phyloP scores from a whole-genome alignment of 208 protist genomes.

The Leptomonas seymouri region DNA sequence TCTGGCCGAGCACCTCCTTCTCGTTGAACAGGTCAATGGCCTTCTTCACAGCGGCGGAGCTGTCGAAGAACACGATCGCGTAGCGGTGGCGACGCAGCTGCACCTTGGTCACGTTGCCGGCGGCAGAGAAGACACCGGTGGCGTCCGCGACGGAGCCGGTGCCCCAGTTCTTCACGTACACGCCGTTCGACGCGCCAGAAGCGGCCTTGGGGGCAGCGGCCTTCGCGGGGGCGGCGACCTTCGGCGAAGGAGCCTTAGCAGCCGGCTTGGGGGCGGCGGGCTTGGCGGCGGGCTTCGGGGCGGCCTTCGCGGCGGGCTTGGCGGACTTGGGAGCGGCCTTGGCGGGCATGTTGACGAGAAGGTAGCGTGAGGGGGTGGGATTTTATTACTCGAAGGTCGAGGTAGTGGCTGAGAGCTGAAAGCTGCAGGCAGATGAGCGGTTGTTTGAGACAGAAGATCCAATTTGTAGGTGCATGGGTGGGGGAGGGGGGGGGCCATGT shows the following conservation, averaged over 20 bases:
- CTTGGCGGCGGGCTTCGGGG: slow-evolving; percentile 49
- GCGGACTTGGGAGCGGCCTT: slow-evolving; percentile 54
- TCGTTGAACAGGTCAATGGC: slow-evolving; percentile 88
- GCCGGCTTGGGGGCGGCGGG: slow-evolving; percentile 47
- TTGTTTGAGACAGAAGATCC: slow-evolving; percentile 3
- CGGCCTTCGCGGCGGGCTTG: slow-evolving; percentile 44
- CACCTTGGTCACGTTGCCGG: slow-evolving; percentile 61
- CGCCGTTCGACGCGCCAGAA: slow-evolving; percentile 59
- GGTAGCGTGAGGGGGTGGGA: slow-evolving; percentile 19
- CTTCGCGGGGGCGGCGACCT: slow-evolving; percentile 51
- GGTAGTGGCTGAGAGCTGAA: slow-evolving; percentile 52
- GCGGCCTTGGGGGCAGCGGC: slow-evolving; percentile 40
- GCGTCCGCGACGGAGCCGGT: slow-evolving; percentile 71
- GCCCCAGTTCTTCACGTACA: slow-evolving; percentile 91
- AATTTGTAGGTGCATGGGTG: neutral
- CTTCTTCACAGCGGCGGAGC: slow-evolving; percentile 82
- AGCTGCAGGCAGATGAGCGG: neutral
- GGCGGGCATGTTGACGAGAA: slow-evolving; percentile 49
- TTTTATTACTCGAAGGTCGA: slow-evolving; percentile 91
- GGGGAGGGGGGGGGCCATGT: too few species aligned
- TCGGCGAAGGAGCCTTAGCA: slow-evolving; percentile 45
- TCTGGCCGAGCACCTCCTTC: slow-evolving; percentile 71
- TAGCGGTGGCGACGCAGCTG: slow-evolving; percentile 80
- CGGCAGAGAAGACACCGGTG: slow-evolving; percentile 52
- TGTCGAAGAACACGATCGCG: slow-evolving; percentile 85